Evolutionary conservation across 2,329 filamentous ascomycete genomes (phyloP), one percentile per base, ranked within the genome.

Genomic region (Bipolaris victoriae): DNA sequence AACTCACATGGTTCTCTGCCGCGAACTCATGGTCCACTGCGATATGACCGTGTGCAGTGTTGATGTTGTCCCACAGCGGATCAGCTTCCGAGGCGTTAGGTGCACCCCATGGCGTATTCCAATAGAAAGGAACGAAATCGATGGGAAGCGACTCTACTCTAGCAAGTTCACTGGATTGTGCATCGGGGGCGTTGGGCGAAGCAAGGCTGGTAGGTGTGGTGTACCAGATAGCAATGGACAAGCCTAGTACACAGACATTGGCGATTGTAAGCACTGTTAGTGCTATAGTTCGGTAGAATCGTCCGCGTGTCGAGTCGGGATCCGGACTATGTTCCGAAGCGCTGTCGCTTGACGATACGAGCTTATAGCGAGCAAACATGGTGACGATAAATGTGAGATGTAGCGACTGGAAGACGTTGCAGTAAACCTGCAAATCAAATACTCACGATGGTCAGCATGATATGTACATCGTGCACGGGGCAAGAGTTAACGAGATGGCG

Each of bases 21-120:
- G 69, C 69, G 61, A 61, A 68, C 40, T 63, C 18, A 11, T 58
- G 60, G 44, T 72, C 70, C 15, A 72, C 57, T 11, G 69, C 65
- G 15, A 73, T 61, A 45, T 71, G 63, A 18, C 69, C 70, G 49
- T 73, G 70, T 13, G 68, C 55, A 7, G 65, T 65, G 18, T 59
- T 56, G 41, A 73, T 70, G 1, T 44, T 52, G 7, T 71, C 59
- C 70, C 70, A 73, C 13, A 67, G 56, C 13, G 41, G 39, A 35
- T 70, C 62, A 10, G 54, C 63, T 20, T 66, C 61, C 7, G 60
- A 63, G 29, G 59, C 53, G 11, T 52, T 56, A 18, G 53, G 40
- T 10, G 46, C 39, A 33, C 53, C 53, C 53, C 53, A 56, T 46
- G 53, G 47, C 24, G 53, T 56, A 33, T 56, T 41, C 53, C 53